phyloP scores from a whole-genome alignment of 2,329 filamentous ascomycete genomes.

The Huntiella abstrusa region DNA sequence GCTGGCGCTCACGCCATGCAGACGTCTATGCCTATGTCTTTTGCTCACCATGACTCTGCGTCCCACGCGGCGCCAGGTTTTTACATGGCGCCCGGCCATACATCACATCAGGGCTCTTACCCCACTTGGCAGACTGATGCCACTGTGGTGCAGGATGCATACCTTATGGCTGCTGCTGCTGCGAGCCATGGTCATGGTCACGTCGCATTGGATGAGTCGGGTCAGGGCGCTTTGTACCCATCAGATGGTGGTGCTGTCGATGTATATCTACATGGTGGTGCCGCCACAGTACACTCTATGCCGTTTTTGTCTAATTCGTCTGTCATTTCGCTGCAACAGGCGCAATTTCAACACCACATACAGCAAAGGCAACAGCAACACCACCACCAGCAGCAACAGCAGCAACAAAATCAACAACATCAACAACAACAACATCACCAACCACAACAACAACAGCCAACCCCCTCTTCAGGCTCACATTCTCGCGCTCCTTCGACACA shows the following conservation, averaged over 20 bases:
- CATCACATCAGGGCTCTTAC: constrained; percentile 2
- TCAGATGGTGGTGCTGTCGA: no score
- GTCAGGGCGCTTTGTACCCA: no score
- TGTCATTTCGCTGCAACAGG: neutral
- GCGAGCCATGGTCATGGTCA: no score
- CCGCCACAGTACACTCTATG: no score
- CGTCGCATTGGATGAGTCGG: no score
- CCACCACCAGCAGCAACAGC: neutral
- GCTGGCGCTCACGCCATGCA: constrained; percentile 9
- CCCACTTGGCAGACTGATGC: constrained; percentile 6
- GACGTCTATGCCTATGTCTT: neutral
- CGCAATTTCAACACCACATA: constrained; percentile 2
- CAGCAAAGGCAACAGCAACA: constrained; percentile 5
- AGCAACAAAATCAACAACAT: constrained; percentile 2
- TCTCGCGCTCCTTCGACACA: neutral
- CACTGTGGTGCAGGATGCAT: constrained; percentile 8
- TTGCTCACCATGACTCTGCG: neutral
- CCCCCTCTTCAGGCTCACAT: neutral
- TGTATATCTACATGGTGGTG: no score
- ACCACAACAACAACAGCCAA: neutral
- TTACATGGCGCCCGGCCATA: neutral
- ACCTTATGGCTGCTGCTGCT: neutral
- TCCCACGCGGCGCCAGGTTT: no score
- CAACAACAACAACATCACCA: constrained; percentile 7
- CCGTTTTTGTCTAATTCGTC: no score